Evolutionary conservation across 2,329 filamentous ascomycete species (phyloP).

Genomic region (Boeremia lycopersici): DNA sequence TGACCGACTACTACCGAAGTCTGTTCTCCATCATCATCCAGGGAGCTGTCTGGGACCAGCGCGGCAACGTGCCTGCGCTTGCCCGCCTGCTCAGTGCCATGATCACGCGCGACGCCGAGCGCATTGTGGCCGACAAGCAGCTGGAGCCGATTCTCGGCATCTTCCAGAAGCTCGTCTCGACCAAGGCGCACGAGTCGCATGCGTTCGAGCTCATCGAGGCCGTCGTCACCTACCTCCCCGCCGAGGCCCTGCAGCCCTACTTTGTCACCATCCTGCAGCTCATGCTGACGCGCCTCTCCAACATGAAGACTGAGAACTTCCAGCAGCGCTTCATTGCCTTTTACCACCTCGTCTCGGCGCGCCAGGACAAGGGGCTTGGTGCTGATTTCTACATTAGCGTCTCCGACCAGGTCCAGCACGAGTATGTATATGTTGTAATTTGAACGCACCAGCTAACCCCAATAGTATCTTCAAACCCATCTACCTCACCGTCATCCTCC

Average conservation of each 20-base stretch:
- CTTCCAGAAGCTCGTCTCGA: slow-evolving; percentile 85
- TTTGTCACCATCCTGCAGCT: slow-evolving; percentile 81
- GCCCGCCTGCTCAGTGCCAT: slow-evolving; percentile 84
- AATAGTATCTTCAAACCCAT: slow-evolving; percentile 77
- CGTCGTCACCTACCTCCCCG: slow-evolving; percentile 73
- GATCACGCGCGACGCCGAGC: slow-evolving; percentile 74
- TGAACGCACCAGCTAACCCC: slow-evolving; percentile 22
- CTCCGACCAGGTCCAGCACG: slow-evolving; percentile 78
- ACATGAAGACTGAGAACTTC: slow-evolving; percentile 80
- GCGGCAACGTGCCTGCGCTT: slow-evolving; percentile 90
- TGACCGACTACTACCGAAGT: slow-evolving; percentile 80
- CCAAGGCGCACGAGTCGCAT: slow-evolving; percentile 82
- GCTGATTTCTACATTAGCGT: slow-evolving; percentile 89
- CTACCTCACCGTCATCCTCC: slow-evolving; percentile 85
- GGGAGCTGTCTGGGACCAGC: slow-evolving; percentile 86
- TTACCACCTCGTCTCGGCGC: slow-evolving; percentile 88
- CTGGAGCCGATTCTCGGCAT: slow-evolving; percentile 89
- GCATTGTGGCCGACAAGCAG: slow-evolving; percentile 79
- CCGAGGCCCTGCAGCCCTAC: slow-evolving; percentile 76
- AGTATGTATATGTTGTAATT: slow-evolving; percentile 49
- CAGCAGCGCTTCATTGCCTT: slow-evolving; percentile 89
- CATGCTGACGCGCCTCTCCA: slow-evolving; percentile 74
- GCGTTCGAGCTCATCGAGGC: slow-evolving; percentile 91
- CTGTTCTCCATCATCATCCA: slow-evolving; percentile 79
- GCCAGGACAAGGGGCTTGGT: slow-evolving; percentile 80